Conservation (phyloP, 441 rosid genomes). For the Melastoma candidum region DNA sequence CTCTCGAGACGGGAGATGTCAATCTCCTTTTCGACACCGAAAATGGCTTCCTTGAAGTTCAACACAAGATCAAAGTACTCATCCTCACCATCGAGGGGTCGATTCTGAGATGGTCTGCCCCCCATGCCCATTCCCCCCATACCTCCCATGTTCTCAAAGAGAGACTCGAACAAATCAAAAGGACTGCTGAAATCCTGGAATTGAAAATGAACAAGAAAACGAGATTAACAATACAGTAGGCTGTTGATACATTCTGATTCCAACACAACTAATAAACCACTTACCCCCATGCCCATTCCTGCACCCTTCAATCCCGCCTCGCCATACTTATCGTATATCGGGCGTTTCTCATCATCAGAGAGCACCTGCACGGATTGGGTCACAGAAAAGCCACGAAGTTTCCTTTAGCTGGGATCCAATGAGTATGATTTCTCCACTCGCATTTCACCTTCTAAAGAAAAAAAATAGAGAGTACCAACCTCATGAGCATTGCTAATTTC, state of each 20-base stretch:
- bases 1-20: conserved; percentile 79
- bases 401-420: too few relatives aligned
- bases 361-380: conserved; percentile 45
- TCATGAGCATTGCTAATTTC: conserved; percentile 96
- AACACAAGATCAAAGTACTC: conserved; percentile 70
- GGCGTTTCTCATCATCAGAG: conserved; percentile 91
- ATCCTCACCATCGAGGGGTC: conserved; percentile 85
- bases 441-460: too few relatives aligned
- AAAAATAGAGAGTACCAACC: conserved; percentile 23
- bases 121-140: conserved; percentile 75
- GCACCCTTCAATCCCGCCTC: conserved; percentile 97
- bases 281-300: conserved; percentile 96
- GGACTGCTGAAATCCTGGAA: conserved; percentile 94
- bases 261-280: conserved; percentile 8
- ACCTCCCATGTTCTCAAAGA: conserved; percentile 78
- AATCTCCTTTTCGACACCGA: conserved; percentile 88
- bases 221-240: too few relatives aligned
- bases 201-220: conserved; percentile 1
- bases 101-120: conserved; percentile 53
- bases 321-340: conserved; percentile 82
- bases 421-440: too few relatives aligned
- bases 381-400: too few relatives aligned
- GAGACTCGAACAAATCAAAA: conserved; percentile 80
- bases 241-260: too few relatives aligned
- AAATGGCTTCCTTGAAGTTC: conserved; percentile 87